Conservation (phyloP, 177 flowering plant species). For the Vitis hybrid region DNA sequence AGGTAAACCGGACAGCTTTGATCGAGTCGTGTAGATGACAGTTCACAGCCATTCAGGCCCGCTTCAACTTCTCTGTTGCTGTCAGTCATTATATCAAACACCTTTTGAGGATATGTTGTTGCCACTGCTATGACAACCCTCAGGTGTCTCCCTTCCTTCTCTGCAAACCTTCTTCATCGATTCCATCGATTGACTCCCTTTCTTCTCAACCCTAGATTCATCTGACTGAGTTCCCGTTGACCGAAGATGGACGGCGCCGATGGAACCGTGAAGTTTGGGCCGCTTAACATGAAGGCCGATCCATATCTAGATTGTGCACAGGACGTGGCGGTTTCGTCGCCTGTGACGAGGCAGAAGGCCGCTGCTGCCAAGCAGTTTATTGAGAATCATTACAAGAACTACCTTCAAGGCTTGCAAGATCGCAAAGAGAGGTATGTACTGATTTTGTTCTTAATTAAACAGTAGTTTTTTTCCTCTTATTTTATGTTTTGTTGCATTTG, state of each 20-base stretch:
- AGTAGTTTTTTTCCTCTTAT: neutral
- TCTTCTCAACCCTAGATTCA: neutral
- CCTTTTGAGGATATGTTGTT: no score
- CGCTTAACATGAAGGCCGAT: slow-evolving; percentile 40
- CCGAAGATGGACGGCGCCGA: slow-evolving; percentile 39
- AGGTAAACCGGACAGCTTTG: no score
- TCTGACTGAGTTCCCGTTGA: neutral
- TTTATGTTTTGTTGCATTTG: neutral
- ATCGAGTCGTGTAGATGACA: no score
- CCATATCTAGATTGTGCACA: slow-evolving; percentile 38
- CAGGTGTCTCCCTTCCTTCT: neutral
- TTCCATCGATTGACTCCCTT: neutral
- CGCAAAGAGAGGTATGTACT: slow-evolving; percentile 70
- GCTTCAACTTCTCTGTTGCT: no score
- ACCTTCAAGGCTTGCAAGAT: slow-evolving; percentile 79
- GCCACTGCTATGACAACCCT: no score
- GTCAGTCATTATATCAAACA: no score
- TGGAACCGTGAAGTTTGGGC: slow-evolving; percentile 47
- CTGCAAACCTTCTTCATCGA: neutral
- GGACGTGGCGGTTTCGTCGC: slow-evolving; percentile 76
- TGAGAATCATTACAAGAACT: slow-evolving; percentile 90
- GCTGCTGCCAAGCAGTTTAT: slow-evolving; percentile 94
- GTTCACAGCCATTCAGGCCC: no score
- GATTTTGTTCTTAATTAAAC: neutral
- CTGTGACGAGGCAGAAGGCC: slow-evolving; percentile 83